Evolutionary conservation across 306 rosid species (phyloP), one percentile per base, ranked within the genome.

Genomic region (Vigna angularis): DNA sequence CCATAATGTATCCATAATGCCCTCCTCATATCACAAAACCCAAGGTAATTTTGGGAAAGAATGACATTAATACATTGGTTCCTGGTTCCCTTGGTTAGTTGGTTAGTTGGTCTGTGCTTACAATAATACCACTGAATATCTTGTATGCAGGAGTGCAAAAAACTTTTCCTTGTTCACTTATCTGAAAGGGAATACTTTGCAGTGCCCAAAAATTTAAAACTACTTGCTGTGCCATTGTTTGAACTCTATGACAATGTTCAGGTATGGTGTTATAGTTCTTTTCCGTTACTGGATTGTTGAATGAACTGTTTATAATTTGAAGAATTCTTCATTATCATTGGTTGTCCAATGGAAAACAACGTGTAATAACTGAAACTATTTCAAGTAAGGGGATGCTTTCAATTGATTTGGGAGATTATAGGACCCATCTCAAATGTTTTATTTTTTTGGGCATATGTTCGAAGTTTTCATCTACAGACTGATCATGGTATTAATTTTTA

Each of bases 191-290:
- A 90, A 82, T 93, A 91, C 85, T 96, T 93, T 72, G 99, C 98
- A 2, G 99, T 96, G 66, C 99, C 99, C 11, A 91, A 93, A 84
- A 96, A 96, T 84, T 87, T 96, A 78, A 96, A 96, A 83, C 94
- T 93, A 40, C 97, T 93, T 32, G 99, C 99, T 70, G 98, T 93
- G 82, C 99, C 99, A 53, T 83, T 96, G 89, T 96, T 96, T 78
- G 99, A 96, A 73, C 99, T 96, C 85, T 96, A 96, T 79, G 99
- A 96, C 85, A 96, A 96, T 78, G 99, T 93, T 77, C 99, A 96
- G 97, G 99, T 96, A 80, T 70, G 55, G 16, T 9, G 36, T 12
- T 72, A 18, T 65, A 61, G 9, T 59, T 67, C 30, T 86, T 32
- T 72, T 75, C 9, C 9, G 52, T 28, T 53, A 7, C 64, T 53